phyloP scores from a whole-genome alignment of 257 asterid genomes.

The Verbascum thapsus region DNA sequence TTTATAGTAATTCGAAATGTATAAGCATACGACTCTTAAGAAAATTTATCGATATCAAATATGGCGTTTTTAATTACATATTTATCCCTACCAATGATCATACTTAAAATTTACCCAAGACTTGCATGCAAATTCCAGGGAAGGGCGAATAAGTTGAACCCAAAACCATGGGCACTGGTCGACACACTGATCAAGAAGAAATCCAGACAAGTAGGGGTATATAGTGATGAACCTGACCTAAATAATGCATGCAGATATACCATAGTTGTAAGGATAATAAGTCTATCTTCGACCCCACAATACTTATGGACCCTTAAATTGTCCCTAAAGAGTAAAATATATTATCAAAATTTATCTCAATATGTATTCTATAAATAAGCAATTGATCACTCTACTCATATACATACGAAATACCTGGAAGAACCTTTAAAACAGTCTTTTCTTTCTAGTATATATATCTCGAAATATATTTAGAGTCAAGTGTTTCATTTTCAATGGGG shows the following conservation, averaged over 20 bases:
- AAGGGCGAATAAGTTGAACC: not conserved
- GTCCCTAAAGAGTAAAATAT: not conserved
- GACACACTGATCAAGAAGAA: not conserved
- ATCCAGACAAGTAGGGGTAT: conserved; percentile 31
- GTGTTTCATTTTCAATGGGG: conserved; percentile 18
- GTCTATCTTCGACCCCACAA: conserved; percentile 2
- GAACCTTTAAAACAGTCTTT: not conserved
- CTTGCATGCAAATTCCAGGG: too few species aligned
- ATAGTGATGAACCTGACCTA: conserved; percentile 16
- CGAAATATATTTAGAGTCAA: too few species aligned
- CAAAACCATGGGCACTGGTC: conserved; percentile 23
- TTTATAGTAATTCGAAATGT: too few species aligned
- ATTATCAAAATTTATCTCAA: not conserved
- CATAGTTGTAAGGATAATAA: conserved; percentile 17
- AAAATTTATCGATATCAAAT: too few species aligned
- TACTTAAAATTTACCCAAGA: too few species aligned
- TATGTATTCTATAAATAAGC: conserved; percentile 30
- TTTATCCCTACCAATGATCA: too few species aligned
- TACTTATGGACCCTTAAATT: conserved; percentile 23
- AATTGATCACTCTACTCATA: not conserved
- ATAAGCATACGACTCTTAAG: too few species aligned
- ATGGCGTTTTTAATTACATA: too few species aligned
- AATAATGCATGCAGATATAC: conserved; percentile 35
- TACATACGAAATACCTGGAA: not conserved
- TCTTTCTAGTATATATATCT: too few species aligned